Base-by-base conservation (phyloP, 768 basidiomycete species). In the Hygrophorus pudorinus region DNA sequence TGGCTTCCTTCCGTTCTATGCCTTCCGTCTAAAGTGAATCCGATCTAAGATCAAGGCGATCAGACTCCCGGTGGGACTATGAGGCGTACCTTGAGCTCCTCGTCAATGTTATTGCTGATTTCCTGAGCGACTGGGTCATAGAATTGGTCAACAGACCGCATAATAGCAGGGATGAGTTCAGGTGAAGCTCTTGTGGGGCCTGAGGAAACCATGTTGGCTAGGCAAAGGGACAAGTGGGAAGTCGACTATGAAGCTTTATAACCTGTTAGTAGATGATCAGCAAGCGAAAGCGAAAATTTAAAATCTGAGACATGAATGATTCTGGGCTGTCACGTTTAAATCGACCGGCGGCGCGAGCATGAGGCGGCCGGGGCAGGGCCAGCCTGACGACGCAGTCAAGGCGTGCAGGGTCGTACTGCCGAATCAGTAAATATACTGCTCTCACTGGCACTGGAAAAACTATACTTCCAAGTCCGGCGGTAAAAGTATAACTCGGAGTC, bases 11-110 rank as follows among this genome's bases (percentile, higher is more conserved):
- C 51, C 67, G 66, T 41, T 63, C 65, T 16, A 63, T 56, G 38
- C 64, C 64, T 36, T 81, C 79, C 56, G 65, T 72, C 76, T 79
- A n/a, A n/a, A n/a, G 50, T 33, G 16, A n/a, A 35, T n/a, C 16
- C 38, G 33, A 32, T 36, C 43, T 34, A 14, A 42, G 13, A 20
- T 16, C 27, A 20, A 4, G 33, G 12, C 27, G 24, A 29, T 14
- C 39, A 21, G n/a, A n/a, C n/a, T n/a, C n/a, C n/a, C n/a, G n/a
- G n/a, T n/a, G n/a, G n/a, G n/a, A n/a, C n/a, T n/a, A n/a, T n/a
- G n/a, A n/a, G n/a, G n/a, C 60, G 45, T 35, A 76, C 77, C 62
- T 62, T 74, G 54, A 78, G 58, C 20, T 78, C 76, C 39, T 78
- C 73, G 55, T 78, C 76, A 52, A 78, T 78, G 54, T 61, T 57